These are phyloP conservation scores for Podospora conica DNA, from an alignment of 495 filamentous ascomycete genomes.

Conservation along the genomic window DNA sequence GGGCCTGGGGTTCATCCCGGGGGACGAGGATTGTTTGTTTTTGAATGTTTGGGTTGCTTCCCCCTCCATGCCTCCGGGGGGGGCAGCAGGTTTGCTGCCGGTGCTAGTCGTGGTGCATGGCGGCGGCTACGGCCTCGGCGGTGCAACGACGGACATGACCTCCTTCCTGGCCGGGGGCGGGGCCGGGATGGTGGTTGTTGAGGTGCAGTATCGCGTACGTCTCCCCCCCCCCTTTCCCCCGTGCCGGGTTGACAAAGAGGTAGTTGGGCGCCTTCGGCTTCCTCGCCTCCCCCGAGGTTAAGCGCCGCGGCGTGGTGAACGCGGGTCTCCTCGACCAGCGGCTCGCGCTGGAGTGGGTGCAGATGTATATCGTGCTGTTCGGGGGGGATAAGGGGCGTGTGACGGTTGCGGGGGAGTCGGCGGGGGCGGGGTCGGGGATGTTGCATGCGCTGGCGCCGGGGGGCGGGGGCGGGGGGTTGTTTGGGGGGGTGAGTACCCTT, in stretches of 20 bases:
- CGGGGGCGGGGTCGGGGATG: conserved; percentile 37
- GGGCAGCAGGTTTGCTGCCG: too few relatives aligned
- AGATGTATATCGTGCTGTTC: conserved; percentile 51
- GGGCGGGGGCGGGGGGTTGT: not conserved
- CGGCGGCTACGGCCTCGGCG: conserved; percentile 36
- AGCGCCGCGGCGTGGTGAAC: conserved; percentile 33
- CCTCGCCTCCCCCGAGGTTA: conserved; percentile 15
- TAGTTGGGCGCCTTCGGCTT: conserved; percentile 27
- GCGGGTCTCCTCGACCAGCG: conserved; percentile 42
- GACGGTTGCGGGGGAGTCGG: conserved; percentile 42
- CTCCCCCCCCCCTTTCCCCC: conserved; percentile 25
- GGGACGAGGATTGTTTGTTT: conserved; percentile 38
- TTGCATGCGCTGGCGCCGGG: conserved; percentile 17
- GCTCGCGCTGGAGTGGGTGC: conserved; percentile 42
- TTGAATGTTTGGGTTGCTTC: conserved; percentile 37
- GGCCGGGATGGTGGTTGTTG: conserved; percentile 26
- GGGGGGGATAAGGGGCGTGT: conserved; percentile 41
- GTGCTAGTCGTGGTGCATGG: conserved; percentile 41
- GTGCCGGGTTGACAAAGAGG: too few relatives aligned
- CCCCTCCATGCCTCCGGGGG: too few relatives aligned
- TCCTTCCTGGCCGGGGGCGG: conserved; percentile 13
- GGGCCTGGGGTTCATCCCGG: conserved; percentile 4
- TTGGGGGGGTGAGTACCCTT: conserved; percentile 13
- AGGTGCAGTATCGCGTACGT: conserved; percentile 26
- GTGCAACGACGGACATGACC: conserved; percentile 27